A percentile compares a stretch with the other conserved stretches of the same genome.
phyloP scores from a whole-genome alignment of 2,329 filamentous ascomycete genomes.

The Xylaria arbuscula region DNA sequence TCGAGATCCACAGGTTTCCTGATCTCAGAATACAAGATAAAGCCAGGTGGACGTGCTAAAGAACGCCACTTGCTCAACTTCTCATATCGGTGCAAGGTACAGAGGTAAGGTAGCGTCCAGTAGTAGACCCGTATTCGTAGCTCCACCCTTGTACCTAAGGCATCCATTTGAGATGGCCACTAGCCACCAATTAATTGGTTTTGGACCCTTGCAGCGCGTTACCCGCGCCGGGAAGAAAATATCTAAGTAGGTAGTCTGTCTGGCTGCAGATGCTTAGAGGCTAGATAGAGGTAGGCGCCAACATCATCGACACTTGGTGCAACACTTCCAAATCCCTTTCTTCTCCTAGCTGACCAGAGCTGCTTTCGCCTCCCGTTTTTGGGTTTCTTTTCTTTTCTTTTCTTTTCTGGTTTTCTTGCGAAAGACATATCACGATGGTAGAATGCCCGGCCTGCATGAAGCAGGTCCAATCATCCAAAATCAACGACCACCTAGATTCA shows the following conservation, averaged over 20 bases:
- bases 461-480: slow-evolving; percentile 75
- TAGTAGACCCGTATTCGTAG: background rate
- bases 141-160: slow-evolving; percentile 13
- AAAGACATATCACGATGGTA: slow-evolving; percentile 58
- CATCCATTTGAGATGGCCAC: slow-evolving; percentile 12
- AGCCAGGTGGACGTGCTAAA: background rate
- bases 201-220: slow-evolving; percentile 32
- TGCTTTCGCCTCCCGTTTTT: slow-evolving; percentile 4
- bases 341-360: slow-evolving; percentile 2
- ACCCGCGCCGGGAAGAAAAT: slow-evolving; percentile 32
- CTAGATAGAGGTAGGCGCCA: too few species aligned
- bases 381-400: background rate
- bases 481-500: slow-evolving; percentile 93
- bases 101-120: background rate
- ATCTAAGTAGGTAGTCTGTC: background rate
- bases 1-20: background rate
- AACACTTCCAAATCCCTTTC: background rate
- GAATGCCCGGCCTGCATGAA: slow-evolving; percentile 85
- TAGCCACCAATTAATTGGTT: slow-evolving; percentile 12
- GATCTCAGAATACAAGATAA: background rate
- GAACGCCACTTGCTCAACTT: too few species aligned
- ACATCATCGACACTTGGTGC: slow-evolving; percentile 4
- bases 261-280: too few species aligned
- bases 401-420: too few species aligned
- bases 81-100: too few species aligned